Evolutionary conservation across 257 asterid species (phyloP).

Genomic region (Osmanthus fragrans): DNA sequence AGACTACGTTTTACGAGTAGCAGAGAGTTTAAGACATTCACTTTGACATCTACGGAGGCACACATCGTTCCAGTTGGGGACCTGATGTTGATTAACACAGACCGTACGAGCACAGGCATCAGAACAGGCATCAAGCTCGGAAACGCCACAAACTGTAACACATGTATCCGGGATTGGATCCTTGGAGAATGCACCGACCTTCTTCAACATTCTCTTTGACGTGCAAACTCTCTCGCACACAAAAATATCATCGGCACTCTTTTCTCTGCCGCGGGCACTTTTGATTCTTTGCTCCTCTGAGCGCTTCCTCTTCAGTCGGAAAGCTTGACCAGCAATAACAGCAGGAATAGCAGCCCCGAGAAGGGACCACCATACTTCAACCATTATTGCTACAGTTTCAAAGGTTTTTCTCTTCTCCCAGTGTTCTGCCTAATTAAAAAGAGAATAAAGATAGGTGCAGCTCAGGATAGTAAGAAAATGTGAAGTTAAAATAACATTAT

Average conservation of each 20-base stretch:
- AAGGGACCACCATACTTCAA: slow-evolving; percentile 91
- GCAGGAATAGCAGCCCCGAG: slow-evolving; percentile 90
- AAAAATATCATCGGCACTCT: slow-evolving; percentile 82
- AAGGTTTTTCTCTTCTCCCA: slow-evolving; percentile 7
- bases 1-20: slow-evolving; percentile 43
- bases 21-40: slow-evolving; percentile 81
- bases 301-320: slow-evolving; percentile 65
- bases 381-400: slow-evolving; percentile 48
- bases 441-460: too few relatives aligned
- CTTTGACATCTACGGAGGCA: slow-evolving; percentile 93
- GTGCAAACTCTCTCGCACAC: slow-evolving; percentile 96
- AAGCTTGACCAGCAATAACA: slow-evolving; percentile 75
- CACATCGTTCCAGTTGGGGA: slow-evolving; percentile 93
- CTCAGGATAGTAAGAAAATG: too few relatives aligned
- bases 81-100: slow-evolving; percentile 93
- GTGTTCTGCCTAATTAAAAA: background rate
- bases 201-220: slow-evolving; percentile 92
- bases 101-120: slow-evolving; percentile 97
- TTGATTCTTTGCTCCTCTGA: slow-evolving; percentile 79
- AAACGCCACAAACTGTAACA: slow-evolving; percentile 92
- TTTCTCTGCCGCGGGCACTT: slow-evolving; percentile 81
- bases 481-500: background rate
- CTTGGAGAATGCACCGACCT: slow-evolving; percentile 92
- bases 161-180: slow-evolving; percentile 94
- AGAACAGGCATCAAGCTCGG: slow-evolving; percentile 93